Evolutionary conservation across 768 basidiomycete genomes (phyloP), one percentile per base, ranked within the genome.

Genomic region (Porpolomopsis calyptriformis): DNA sequence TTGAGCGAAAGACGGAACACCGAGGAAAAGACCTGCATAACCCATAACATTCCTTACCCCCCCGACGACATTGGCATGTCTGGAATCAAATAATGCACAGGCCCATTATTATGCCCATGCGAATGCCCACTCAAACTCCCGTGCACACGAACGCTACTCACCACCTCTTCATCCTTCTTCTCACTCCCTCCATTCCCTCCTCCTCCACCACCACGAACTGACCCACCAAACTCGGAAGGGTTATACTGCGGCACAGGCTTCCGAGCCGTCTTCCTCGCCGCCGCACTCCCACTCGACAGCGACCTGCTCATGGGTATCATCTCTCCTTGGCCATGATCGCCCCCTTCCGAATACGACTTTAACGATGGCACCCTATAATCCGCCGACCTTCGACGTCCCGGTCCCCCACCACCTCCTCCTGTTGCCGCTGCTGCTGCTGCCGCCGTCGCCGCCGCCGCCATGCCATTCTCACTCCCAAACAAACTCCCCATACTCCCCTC

Each of bases 191-290:
- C 16, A 16, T 39, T 7, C 6, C 37, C 10, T 39, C 37, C 37
- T 16, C 37, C 22, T 6, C 37, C 7, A 31, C 14, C 29, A 31
- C 29, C 29, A 31, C 14, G 29, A 7, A 31, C 29, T 14, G 29
- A 7, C 29, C 7, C 29, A 31, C 14, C 14, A 31, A 31, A 31
- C 22, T 47, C 46, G 26, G 27, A 23, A 3, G 46, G 37, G 26
- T 47, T 38, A 50, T 77, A 79, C 12, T 61, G 64, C 8, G 77
- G 77, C n/a, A 78, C 77, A 10, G 77, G 75, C 55, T 79, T 79
- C 39, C 77, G 64, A 23, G 73, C 61, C 39, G 59, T 60, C 34
- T 65, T 67, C 41, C 66, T 59, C n/a, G n/a, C n/a, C n/a, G 29
- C 50, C 22, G 51, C 50, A 20, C 11, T 23, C 20, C 40, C 40